Evolutionary conservation across 176 grass and related monocot genomes (phyloP).

Genomic region (Bolboschoenus planiculmis): DNA sequence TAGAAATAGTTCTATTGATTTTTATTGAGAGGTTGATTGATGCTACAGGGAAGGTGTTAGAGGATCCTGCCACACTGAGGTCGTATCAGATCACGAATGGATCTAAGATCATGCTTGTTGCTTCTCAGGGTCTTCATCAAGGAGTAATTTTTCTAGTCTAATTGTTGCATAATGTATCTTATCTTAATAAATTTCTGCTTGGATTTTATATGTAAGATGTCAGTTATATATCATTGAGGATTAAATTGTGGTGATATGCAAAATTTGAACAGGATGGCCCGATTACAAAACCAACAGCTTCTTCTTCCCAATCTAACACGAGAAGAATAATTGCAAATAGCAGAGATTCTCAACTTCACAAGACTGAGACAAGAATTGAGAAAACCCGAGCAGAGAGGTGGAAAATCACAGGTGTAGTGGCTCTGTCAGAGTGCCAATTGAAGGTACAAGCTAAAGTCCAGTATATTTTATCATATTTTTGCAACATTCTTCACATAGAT

Average conservation of each 20-base stretch:
- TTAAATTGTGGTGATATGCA: background rate
- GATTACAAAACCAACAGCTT: conserved; percentile 49
- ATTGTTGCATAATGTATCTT: background rate
- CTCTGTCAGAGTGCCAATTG: conserved; percentile 50
- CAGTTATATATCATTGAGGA: background rate
- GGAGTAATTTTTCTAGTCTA: conserved; percentile 40
- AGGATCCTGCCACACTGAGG: conserved; percentile 40
- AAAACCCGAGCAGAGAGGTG: conserved; percentile 56
- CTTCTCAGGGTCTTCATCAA: conserved; percentile 84
- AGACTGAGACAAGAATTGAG: conserved; percentile 29
- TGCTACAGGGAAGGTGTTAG: conserved; percentile 57
- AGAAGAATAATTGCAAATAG: conserved; percentile 30
- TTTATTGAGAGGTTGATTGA: background rate
- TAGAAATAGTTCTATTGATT: background rate
- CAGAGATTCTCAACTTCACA: conserved; percentile 31
- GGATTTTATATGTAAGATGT: background rate
- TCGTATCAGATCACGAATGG: conserved; percentile 50
- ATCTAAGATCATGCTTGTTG: conserved; percentile 90
- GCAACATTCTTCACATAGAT: background rate
- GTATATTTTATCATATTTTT: background rate
- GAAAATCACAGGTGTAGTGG: conserved; percentile 74
- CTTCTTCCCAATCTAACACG: conserved; percentile 11
- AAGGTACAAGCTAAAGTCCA: conserved; percentile 44
- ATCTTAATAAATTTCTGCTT: background rate
- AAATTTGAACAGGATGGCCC: conserved; percentile 59